Evolutionary conservation across 805 yeast genomes (phyloP), one percentile per base, ranked within the genome.

Genomic region (Millerozyma acaciae): DNA sequence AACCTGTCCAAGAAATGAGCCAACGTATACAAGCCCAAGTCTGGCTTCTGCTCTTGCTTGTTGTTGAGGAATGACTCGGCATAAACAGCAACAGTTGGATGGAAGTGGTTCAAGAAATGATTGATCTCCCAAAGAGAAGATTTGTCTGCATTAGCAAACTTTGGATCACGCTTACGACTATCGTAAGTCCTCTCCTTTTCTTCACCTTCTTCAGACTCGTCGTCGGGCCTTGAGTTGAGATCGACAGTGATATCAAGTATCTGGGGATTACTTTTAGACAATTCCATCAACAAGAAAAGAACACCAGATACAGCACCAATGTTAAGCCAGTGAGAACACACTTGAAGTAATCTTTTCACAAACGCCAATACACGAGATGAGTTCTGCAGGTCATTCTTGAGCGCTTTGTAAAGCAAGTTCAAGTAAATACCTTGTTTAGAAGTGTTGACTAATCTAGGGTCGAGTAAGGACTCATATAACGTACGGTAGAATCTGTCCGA

Each of bases 1-100:
- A 94, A 93, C 58, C 95, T 77, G 60, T 93, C 96, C 62, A 93
- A 72, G 76, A 93, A 93, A 60, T 88, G 97, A 14, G 84, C 70
- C 43, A 93, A 68, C 1, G 96, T 80, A 60, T 78, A 90, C 40
- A 93, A 73, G 5, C 95, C 95, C 34, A 93, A 65, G 60, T 93
- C 97, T 4, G 98, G 98, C 50, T 88, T 84, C 6, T 72, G 68
- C 39, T 64, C 69, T n/a, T 51, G 44, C 8, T 55, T 54, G n/a
- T 73, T 74, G 8, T 68, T 73, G 8, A 82, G 48, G 23, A 83
- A 66, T 6, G 80, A 73, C 27, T 71, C 66, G 0, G 96, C 95
- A 52, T 88, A 93, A 7, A 84, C 68, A 30, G 84, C 71, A 24
- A 90, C 84, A 0, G 97, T 85, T 23, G 98, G 98, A 55, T 93